Base-by-base conservation (phyloP, 2,329 filamentous ascomycete genomes). In the Fusarium neocosmosporiellum region DNA sequence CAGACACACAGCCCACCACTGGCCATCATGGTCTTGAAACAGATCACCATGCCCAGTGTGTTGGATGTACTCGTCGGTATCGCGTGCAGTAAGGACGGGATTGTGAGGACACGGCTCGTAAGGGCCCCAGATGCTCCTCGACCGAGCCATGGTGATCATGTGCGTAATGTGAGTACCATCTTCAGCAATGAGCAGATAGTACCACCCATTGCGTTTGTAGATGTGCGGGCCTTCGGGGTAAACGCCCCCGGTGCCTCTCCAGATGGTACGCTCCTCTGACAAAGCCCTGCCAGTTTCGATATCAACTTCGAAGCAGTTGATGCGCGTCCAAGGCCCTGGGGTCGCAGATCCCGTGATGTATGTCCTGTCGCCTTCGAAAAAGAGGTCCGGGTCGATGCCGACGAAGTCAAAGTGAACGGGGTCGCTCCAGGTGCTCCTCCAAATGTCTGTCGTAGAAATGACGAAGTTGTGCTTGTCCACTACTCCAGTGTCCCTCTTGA, bases 131-230 rank as follows among this genome's bases (percentile, higher is more conserved):
- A 64, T 37, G 20, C 36, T 24, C 9, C 18, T n/a, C 5, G 62
- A 59, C n/a, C 62, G 27, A 7, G 62, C 53, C 20, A 64, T 64
- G 7, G 27, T 48, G 9, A 64, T 22, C 29, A 36, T 46, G 11
- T 64, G 62, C 14, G 34, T 29, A 9, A 55, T 29, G 10, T 33
- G 31, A 6, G 60, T 63, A 4, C 60, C 60, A 29, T 53, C 60
- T 18, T 63, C 53, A 31, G 62, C 31, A n/a, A 50, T 31, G 10
- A 64, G n/a, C 13, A 64, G 53, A 13, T 59, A 64, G 39, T 59
- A 57, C 18, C 81, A 86, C 2, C 77, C 80, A n/a, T 82, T 83
- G 22, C 80, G 81, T 67, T 82, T 83, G 72, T 83, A 84, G 16
- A 86, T 79, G 57, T 86, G 84, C 2, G 85, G 84, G 5, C 62